Conservation (phyloP, 1,284 basidiomycete genomes). For the Naganishia liquefaciens region DNA sequence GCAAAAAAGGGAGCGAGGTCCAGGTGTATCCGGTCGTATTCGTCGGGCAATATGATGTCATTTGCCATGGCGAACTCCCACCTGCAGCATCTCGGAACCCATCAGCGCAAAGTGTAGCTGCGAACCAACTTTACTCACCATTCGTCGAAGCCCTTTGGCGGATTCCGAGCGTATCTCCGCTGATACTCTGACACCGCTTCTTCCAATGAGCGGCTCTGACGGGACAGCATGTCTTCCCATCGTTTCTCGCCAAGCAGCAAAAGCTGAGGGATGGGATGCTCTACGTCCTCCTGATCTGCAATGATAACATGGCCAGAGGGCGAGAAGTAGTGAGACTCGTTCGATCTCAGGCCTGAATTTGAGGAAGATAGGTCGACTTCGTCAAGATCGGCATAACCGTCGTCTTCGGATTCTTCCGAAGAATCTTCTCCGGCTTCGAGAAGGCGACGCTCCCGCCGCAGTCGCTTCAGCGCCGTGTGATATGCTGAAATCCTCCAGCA, state of each 20-base stretch:
- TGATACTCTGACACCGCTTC: constrained; percentile 76
- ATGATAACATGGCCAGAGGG: constrained; percentile 49
- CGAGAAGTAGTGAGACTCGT: constrained; percentile 38
- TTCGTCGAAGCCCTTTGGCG: constrained; percentile 80
- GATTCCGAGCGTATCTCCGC: constrained; percentile 69
- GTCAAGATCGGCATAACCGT: neutral
- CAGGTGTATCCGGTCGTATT: constrained; percentile 76
- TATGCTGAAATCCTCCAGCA: constrained; percentile 1
- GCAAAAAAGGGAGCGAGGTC: constrained; percentile 81
- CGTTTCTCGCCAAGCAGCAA: constrained; percentile 72
- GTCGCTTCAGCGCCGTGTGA: constrained; percentile 15
- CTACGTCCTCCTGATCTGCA: constrained; percentile 35
- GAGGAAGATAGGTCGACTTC: constrained; percentile 22
- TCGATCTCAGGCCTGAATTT: neutral
- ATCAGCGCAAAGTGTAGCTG: neutral
- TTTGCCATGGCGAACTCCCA: constrained; percentile 73
- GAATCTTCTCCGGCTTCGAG: neutral
- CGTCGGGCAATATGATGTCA: constrained; percentile 77
- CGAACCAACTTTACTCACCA: constrained; percentile 58
- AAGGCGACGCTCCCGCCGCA: constrained; percentile 7
- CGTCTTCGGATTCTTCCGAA: neutral
- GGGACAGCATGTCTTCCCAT: constrained; percentile 65
- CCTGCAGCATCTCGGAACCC: constrained; percentile 6
- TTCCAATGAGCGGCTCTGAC: constrained; percentile 71
- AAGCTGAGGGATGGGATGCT: constrained; percentile 75